These are phyloP conservation scores for Przewalskia tangutica DNA, from an alignment of 257 asterid genomes.

Conservation along the genomic window DNA sequence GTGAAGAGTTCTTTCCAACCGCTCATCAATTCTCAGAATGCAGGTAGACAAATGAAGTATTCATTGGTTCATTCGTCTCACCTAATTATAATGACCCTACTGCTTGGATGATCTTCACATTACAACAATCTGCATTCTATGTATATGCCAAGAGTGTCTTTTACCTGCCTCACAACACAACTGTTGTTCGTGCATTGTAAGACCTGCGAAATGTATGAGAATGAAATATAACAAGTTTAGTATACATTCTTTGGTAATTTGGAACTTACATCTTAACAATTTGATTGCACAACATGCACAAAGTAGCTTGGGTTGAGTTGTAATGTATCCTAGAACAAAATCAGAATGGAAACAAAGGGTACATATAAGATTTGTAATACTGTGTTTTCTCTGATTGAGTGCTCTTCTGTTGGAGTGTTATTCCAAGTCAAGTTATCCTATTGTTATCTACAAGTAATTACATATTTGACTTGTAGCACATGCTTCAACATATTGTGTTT, in stretches of 20 bases:
- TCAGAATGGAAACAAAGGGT: background rate
- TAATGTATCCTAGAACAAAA: background rate
- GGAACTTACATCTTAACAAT: background rate
- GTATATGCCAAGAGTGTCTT: background rate
- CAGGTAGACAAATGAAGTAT: constrained; percentile 7
- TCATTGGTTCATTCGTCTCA: background rate
- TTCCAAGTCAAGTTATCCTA: background rate
- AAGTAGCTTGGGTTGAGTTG: background rate
- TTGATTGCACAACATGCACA: background rate
- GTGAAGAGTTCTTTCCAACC: constrained; percentile 12
- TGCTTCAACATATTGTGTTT: background rate
- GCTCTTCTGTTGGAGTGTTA: background rate
- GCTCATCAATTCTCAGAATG: constrained; percentile 9
- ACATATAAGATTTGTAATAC: background rate
- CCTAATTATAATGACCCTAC: background rate
- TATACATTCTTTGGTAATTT: background rate
- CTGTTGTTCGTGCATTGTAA: background rate
- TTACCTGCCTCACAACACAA: background rate
- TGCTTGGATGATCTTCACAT: background rate
- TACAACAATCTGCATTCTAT: background rate
- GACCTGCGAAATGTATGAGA: constrained; percentile 1
- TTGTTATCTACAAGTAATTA: background rate
- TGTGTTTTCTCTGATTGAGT: background rate
- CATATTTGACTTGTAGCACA: background rate
- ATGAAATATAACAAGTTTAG: background rate